Evolutionary conservation across 2,329 filamentous ascomycete species (phyloP), one percentile per base, ranked within the genome.

Genomic region (Neonectria punicea): DNA sequence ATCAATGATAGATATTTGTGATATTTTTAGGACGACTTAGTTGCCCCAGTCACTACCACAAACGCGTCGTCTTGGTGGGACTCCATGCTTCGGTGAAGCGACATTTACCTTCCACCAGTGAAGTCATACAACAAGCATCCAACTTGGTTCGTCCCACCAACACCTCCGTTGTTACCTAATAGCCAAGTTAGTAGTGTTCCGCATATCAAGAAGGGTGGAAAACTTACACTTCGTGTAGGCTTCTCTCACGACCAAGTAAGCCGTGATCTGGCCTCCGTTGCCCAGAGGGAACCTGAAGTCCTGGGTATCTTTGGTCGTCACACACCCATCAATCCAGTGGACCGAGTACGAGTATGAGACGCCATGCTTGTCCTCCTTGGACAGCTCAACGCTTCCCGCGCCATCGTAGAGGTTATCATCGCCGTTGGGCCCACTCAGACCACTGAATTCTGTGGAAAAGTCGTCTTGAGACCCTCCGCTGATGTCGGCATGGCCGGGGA

Each of bases 171-270:
- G 32, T 59, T 62, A 39, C 46, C 46, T 49, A 49, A 28, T 28
- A 8, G 8, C 1, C 10, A 28, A 28, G 56, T 55, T 13, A 55
- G 56, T 30, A 50, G 44, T 25, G 14, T 18, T 39, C 18, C 28
- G 13, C 41, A 8, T 34, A 16, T 5, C 32, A 16, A 44, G 13
- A 22, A 20, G 6, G 7, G 16, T 10, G 8, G 25, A 8, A 68
- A 68, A 47, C 70, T 30, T 32, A 50, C 68, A 73, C 41, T 68
- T 72, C n/a, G 68, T 70, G 62, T 66, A 73, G 25, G 68, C 56
- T 58, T 72, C 68, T 22, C 70, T 53, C 2, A 71, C 58, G 9
- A 70, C 60, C 53, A 68, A 43, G 58, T 70, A 72, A 10, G 68
- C 65, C 1, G 71, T 73, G 47, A 72, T 61, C 6, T 36, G n/a